phyloP scores from a whole-genome alignment of 2,329 filamentous ascomycete species.

The Botrytis pseudocinerea region DNA sequence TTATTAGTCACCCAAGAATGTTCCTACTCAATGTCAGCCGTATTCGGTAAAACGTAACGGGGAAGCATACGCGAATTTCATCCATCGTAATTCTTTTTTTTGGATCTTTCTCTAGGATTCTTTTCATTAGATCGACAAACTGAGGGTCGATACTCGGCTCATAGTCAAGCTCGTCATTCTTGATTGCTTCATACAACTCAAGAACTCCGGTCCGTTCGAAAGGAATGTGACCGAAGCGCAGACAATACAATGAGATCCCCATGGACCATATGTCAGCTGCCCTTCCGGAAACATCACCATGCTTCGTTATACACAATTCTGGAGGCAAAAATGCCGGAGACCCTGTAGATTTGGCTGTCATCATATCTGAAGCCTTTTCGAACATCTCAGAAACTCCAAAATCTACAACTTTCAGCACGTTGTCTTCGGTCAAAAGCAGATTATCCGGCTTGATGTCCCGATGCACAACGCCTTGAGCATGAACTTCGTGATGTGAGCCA shows the following conservation, averaged over 20 bases:
- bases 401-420: slow-evolving; percentile 95
- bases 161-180: slow-evolving; percentile 63
- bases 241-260: slow-evolving; percentile 91
- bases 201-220: slow-evolving; percentile 79
- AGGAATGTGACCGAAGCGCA: slow-evolving; percentile 84
- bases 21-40: slow-evolving; percentile 53
- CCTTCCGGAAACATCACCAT: slow-evolving; percentile 83
- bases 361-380: slow-evolving; percentile 83
- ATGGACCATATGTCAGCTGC: slow-evolving; percentile 98
- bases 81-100: slow-evolving; percentile 79
- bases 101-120: slow-evolving; percentile 82
- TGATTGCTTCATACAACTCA: slow-evolving; percentile 88
- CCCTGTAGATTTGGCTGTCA: slow-evolving; percentile 87
- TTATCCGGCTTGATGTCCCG: slow-evolving; percentile 99
- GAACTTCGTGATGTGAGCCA: slow-evolving; percentile 56
- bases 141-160: slow-evolving; percentile 63
- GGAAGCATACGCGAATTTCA: slow-evolving; percentile 70
- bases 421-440: slow-evolving; percentile 81
- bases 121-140: slow-evolving; percentile 73
- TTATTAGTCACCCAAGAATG: slow-evolving; percentile 90
- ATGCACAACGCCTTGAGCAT: slow-evolving; percentile 92
- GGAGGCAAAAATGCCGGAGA: slow-evolving; percentile 94
- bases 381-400: slow-evolving; percentile 99
- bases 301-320: slow-evolving; percentile 83
- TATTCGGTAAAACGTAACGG: slow-evolving; percentile 12